Evolutionary conservation across 1,284 basidiomycete genomes (phyloP), one percentile per base, ranked within the genome.

Genomic region (Ceratobasidium sp.): DNA sequence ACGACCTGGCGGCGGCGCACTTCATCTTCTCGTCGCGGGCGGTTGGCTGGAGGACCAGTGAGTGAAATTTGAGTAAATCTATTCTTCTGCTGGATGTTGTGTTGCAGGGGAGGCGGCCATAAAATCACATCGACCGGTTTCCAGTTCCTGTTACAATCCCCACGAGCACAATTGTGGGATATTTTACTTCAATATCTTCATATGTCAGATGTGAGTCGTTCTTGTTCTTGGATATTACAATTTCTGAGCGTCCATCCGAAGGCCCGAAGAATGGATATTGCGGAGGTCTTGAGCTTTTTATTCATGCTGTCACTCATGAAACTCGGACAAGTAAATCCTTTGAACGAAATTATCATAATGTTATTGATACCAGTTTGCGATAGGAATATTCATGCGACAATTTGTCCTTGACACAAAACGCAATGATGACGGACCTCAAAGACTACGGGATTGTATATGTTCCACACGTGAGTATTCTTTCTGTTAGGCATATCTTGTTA

Each of bases 111-210:
- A 82, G 81, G 90, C 82, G 87, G 90, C 81, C 85, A 87, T 82
- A 82, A 93, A 81, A 99, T 99, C 85, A 99, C 97, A 13, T 98
- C 97, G 13, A 89, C 92, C 58, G 98, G 98, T 12, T 99, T 99
- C 84, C 97, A 99, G 83, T 99, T 99, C 84, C 89, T 99, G 73
- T 89, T 99, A 28, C 94, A 98, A 84, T 94, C 97, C 60, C 94
- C 98, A n/a, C 96, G 98, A 83, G 95, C 94, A 23, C 98, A 99
- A 84, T 87, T 99, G n/a, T 99, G 98, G 98, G 95, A 96, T 84
- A 88, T 99, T 56, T 87, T 99, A 75, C 89, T 99, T 58, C 95
- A 97, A 82, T 99, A 99, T 85, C 86, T 97, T 69, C 89, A 91
- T 81, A 90, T 95, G 87, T 91, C 92, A 28, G 93, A 95, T 87